Evolutionary conservation across 192 early-diverging fungal genomes (phyloP).

Genomic region (Jimgerdemannia flammicorona): DNA sequence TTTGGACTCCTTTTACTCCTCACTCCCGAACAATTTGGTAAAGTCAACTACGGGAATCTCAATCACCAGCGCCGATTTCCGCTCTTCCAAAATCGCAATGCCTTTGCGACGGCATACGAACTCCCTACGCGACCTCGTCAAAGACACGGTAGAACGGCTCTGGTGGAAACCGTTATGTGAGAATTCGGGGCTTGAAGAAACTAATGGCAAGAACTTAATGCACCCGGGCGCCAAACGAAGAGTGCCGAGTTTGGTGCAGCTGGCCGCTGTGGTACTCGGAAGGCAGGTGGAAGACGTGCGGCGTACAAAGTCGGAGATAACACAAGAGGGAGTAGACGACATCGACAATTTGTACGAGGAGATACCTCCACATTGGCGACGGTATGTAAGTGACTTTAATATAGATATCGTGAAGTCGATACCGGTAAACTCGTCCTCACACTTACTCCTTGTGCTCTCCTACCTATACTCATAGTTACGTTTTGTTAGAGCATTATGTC

Average conservation of each 20-base stretch:
- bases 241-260: not conserved
- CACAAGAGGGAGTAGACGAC: not conserved
- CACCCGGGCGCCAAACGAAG: not conserved
- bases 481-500: not conserved
- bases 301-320: not conserved
- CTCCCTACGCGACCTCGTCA: not conserved
- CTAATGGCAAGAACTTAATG: not conserved
- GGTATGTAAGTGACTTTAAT: not conserved
- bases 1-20: not conserved
- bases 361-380: not conserved
- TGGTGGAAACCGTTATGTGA: not conserved
- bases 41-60: not conserved
- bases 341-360: not conserved
- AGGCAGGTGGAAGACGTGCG: not conserved
- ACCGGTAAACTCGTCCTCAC: no score
- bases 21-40: not conserved
- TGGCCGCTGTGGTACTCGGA: not conserved
- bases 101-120: not conserved
- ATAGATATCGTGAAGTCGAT: no score
- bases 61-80: not conserved
- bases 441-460: no score
- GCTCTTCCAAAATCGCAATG: not conserved
- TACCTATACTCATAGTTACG: not conserved
- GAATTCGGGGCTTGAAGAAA: not conserved
- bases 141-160: not conserved